Evolutionary conservation across 1,139 yeast species (phyloP), one percentile per base, ranked within the genome.

Genomic region (Casaregolazyma lundiana): DNA sequence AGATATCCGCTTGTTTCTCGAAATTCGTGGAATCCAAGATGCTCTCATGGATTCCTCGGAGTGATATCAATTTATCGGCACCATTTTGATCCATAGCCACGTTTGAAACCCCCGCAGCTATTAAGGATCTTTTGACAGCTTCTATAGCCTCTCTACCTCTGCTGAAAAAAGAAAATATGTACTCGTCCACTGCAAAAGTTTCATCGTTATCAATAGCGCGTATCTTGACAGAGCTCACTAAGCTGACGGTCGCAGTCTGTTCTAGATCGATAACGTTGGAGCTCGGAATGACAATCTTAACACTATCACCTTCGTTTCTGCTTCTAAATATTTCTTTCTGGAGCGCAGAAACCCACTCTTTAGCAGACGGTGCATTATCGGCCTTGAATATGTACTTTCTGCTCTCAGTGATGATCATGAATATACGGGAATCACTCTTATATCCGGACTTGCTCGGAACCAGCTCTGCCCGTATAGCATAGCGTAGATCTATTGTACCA

Each of bases 291-390:
- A 84, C 84, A 13, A 90, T 71, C 34, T 85, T 76, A 7, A 88
- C 95, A 52, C 83, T 82, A 55, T 83, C 83, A 16, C 82, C 83
- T 35, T 75, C 71, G 61, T 86, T 85, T 43, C 85, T 72, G 44
- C 84, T 76, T 6, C 89, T 73, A 64, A 90, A 90, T 2, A 87
- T 80, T 48, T 84, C 81, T 58, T 85, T 86, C 52, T 86, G 85
- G 42, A 90, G 66, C 15, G 77, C 70, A 50, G 81, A 81, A 42
- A 80, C 83, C 97, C 97, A 90, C 36, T 80, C 77, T 48, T 84
- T 73, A 0, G 97, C 97, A 5, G 82, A 71, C 51, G 74, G 78
- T 17, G 77, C 67, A 36, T 84, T 81, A 57, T 89, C 97, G 1
- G 95, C 84, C 51, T 76, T 76, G 57, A 90, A 84, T 40, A 72